phyloP scores from a whole-genome alignment of 129 eudicot genomes.

The Logfia minima region DNA sequence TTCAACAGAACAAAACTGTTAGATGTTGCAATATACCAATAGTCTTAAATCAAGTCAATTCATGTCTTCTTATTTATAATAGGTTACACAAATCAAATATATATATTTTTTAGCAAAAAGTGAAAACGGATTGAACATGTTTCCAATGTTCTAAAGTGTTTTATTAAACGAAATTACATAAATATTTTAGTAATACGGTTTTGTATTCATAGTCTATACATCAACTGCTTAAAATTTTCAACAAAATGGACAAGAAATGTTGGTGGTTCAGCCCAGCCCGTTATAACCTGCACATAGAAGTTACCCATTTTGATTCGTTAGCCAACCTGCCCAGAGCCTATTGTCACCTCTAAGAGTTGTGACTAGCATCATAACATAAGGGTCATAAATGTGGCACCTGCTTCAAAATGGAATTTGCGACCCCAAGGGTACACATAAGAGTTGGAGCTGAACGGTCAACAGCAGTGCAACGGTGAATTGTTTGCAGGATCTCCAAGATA shows the following conservation, averaged over 20 bases:
- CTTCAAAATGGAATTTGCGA: constrained; percentile 79
- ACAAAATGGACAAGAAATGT: neutral
- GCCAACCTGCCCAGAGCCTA: neutral
- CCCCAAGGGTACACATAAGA: constrained; percentile 95
- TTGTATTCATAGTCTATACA: neutral
- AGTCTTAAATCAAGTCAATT: neutral
- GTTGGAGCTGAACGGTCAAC: constrained; percentile 97
- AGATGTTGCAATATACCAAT: neutral
- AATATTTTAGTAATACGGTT: neutral
- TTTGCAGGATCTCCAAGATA: constrained; percentile 66
- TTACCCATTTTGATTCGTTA: neutral
- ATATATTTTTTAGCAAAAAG: neutral
- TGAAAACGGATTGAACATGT: neutral
- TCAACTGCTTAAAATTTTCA: neutral
- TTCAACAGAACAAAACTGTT: neutral
- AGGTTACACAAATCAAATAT: neutral
- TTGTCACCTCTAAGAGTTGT: neutral
- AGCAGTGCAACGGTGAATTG: constrained; percentile 85
- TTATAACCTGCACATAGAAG: neutral
- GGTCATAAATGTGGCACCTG: constrained; percentile 49
- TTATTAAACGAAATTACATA: neutral
- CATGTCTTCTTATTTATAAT: neutral
- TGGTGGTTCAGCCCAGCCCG: neutral
- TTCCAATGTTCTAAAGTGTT: neutral
- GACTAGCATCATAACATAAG: neutral